Percentiles rank a stretch among this genome's conserved stretches.
These are phyloP conservation scores for Cutaneotrichosporon cutaneum DNA, from an alignment of 1,284 basidiomycete genomes.

Conservation along the genomic window DNA sequence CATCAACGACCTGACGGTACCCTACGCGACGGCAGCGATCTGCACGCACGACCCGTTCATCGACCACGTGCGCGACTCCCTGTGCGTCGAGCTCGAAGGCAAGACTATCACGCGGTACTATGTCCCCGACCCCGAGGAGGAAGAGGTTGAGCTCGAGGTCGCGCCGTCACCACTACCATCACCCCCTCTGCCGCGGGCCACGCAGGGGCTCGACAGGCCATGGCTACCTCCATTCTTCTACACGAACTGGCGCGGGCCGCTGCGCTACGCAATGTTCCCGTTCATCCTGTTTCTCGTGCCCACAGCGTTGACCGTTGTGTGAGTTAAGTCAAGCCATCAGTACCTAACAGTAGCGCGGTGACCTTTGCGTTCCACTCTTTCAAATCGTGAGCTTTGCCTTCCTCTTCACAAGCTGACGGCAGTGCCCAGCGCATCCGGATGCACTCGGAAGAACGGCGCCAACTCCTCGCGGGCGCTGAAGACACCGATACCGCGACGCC, in stretches of 20 bases:
- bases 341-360: slow-evolving; percentile 22
- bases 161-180: slow-evolving; percentile 1
- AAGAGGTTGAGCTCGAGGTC: slow-evolving; percentile 28
- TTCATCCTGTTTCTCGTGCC: slow-evolving; percentile 40
- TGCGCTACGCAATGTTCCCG: slow-evolving; percentile 39
- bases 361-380: slow-evolving; percentile 37
- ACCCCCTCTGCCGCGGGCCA: background rate
- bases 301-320: slow-evolving; percentile 34
- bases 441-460: background rate
- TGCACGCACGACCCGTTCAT: slow-evolving; percentile 69
- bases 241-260: slow-evolving; percentile 30
- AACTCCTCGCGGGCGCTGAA: background rate
- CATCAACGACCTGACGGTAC: slow-evolving; percentile 77
- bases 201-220: background rate
- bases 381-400: slow-evolving; percentile 34
- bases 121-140: slow-evolving; percentile 23
- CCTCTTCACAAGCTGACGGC: slow-evolving; percentile 5
- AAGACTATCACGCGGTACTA: slow-evolving; percentile 28
- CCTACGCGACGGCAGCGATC: slow-evolving; percentile 75
- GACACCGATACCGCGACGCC: slow-evolving; percentile 7
- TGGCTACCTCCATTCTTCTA: slow-evolving; percentile 40
- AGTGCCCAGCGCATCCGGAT: slow-evolving; percentile 17
- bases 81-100: slow-evolving; percentile 60
- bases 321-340: slow-evolving; percentile 9
- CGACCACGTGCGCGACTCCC: slow-evolving; percentile 59